Evolutionary conservation across 345 rosid genomes (phyloP).

Genomic region (Geranium brycei): DNA sequence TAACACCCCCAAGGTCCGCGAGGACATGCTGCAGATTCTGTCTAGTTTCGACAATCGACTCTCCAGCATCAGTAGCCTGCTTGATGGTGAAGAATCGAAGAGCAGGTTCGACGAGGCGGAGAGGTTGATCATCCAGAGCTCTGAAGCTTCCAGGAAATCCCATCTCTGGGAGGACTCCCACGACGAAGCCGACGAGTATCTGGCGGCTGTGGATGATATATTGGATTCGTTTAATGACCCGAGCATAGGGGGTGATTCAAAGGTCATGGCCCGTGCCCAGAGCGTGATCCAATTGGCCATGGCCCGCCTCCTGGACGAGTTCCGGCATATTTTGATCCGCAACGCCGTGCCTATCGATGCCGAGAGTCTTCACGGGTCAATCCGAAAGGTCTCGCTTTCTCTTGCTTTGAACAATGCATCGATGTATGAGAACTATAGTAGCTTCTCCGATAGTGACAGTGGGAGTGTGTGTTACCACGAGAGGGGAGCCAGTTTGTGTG

Average conservation of each 20-base stretch:
- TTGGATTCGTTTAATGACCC: conserved; percentile 39
- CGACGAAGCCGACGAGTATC: conserved; percentile 50
- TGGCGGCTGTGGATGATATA: conserved; percentile 68
- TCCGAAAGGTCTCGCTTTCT: conserved; percentile 58
- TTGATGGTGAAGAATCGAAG: conserved; percentile 18
- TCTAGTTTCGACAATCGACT: conserved; percentile 37
- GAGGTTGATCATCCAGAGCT: conserved; percentile 38
- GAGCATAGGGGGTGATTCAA: conserved; percentile 33
- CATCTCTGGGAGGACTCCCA: conserved; percentile 60
- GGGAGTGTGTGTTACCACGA: conserved; percentile 60
- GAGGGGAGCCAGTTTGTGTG: conserved; percentile 73
- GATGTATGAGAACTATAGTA: conserved; percentile 56
- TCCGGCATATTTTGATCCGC: conserved; percentile 61
- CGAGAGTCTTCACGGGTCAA: conserved; percentile 64
- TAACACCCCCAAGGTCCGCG: conserved; percentile 32
- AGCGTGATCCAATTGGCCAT: conserved; percentile 76
- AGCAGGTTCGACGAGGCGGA: conserved; percentile 29
- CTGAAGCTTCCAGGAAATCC: conserved; percentile 24
- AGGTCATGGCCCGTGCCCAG: conserved; percentile 68
- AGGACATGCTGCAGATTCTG: conserved; percentile 33
- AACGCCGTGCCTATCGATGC: conserved; percentile 75
- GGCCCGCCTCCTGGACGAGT: conserved; percentile 88
- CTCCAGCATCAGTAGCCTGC: conserved; percentile 24
- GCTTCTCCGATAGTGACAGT: conserved; percentile 53
- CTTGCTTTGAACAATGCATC: conserved; percentile 46